Evolutionary conservation across 2,329 filamentous ascomycete genomes (phyloP), one percentile per base, ranked within the genome.

Genomic region (Aspergillus bombycis): DNA sequence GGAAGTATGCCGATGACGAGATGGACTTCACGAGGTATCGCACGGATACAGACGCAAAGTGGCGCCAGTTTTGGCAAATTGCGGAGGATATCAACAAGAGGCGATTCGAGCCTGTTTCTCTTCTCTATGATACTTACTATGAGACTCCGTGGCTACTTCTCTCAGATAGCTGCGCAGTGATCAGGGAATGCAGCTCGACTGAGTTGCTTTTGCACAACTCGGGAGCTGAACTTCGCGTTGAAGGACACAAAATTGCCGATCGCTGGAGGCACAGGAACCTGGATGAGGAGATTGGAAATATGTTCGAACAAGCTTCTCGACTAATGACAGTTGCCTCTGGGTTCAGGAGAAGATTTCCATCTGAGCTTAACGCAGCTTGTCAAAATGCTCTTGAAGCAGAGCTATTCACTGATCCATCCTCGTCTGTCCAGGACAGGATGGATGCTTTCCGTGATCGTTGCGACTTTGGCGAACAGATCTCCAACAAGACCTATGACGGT

Each of bases 41-140:
- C 62, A 81, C 84, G 38, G 89, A 92, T 36, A 89, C 90, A 59
- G 91, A 95, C 73, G 85, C 86, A 12, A 93, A 97, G 75, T 99
- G 95, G 95, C 88, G 91, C 66, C 88, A 91, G 57, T 96, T 96
- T 77, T 97, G 93, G 80, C 89, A 93, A 36, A 84, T 98, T 21
- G 85, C 96, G 21, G 84, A 91, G 14, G 94, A 97, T 74, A 81
- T 99, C 46, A 93, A 98, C 74, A 93, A 91, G 71, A 90, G 92
- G 71, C 86, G 94, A 72, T 90, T 91, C 21, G 94, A 97, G 72
- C 90, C 92, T 0, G 79, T 98, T 52, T 89, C 91, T 1, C 82
- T 98, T 52, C 87, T 89, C 0, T 88, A 92, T 61, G 95, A 98
- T 71, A 77, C 85, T 0, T 84, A 86, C 55, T 84, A 85, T 11